A percentile compares a stretch with the other conserved stretches of the same genome.
Conservation (phyloP, 345 rosid genomes). For the Linum trigynum region DNA sequence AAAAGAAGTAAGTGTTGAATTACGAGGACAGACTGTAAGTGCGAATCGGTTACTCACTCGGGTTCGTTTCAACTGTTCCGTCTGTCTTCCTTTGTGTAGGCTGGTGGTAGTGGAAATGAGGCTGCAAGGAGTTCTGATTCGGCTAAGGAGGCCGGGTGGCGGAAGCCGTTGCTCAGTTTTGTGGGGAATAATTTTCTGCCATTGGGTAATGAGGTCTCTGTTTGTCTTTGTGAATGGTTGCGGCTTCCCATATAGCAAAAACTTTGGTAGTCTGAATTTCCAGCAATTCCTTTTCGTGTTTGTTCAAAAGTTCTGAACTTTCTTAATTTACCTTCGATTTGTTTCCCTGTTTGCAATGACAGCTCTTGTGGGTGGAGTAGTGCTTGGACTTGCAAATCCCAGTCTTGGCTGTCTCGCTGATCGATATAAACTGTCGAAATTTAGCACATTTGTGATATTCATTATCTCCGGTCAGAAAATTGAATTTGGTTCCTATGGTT, state of each 20-base stretch:
- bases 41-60: background rate
- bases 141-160: conserved; percentile 23
- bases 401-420: conserved; percentile 77
- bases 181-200: conserved; percentile 69
- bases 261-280: background rate
- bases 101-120: conserved; percentile 23
- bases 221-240: background rate
- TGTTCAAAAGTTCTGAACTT: background rate
- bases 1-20: background rate
- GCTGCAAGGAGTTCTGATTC: conserved; percentile 19
- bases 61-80: background rate
- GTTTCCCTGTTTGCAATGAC: conserved; percentile 16
- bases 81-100: conserved; percentile 15
- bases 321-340: background rate
- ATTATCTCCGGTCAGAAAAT: conserved; percentile 57
- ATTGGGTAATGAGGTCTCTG: conserved; percentile 33
- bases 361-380: conserved; percentile 83
- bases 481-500: background rate
- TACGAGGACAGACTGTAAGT: no score
- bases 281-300: background rate
- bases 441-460: conserved; percentile 71
- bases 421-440: conserved; percentile 55
- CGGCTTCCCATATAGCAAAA: background rate
- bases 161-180: conserved; percentile 38
- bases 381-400: conserved; percentile 75